Base-by-base conservation (phyloP, 2,329 filamentous ascomycete species). In the Pestalotiopsis sp. region DNA sequence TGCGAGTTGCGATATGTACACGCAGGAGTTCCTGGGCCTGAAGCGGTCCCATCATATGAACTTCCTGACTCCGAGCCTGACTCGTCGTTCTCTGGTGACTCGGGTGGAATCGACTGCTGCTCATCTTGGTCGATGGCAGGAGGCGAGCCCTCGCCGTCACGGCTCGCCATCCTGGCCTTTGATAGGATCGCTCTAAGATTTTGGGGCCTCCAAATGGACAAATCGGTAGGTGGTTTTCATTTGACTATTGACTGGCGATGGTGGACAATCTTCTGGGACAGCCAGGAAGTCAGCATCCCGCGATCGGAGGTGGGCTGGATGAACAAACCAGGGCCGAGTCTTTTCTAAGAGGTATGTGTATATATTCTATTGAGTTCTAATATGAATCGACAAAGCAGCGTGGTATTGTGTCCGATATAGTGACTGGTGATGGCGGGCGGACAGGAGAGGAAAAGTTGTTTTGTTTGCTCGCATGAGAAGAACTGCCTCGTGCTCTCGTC, bases 1-100 rank as follows among this genome's bases (percentile, higher is more conserved):
- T 77, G 75, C 20, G 74, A 25, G 11, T 78, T 83, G 64, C 79
- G 80, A 78, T 82, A 84, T 45, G 72, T 78, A 69, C 83, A 86
- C 31, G 71, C 65, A 4, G 71, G 67, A 11, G 64, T 71, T 57
- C 70, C 69, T 57, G 70, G 69, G 41, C 71, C 70, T 57, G 71
- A 68, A 65, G 76, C 76, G 69, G 82, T 84, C 49, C 78, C 78
- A 31, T 77, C 74, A 69, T 83, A 79, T n/a, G 84, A 83, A 72
- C 80, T 82, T 23, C 80, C 76, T 76, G 74, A 75, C 57, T 72
- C 73, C 12, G 72, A 61, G 31, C 75, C 74, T 62, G n/a, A 52
- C 17, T 25, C 45, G 41, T 58, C 56, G 12, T 61, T 52, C 39
- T 75, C 74, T 61, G 23, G 23, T 5, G n/a, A 12, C 11, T 62